Evolutionary conservation across 768 basidiomycete genomes (phyloP).

Genomic region (Lentinus tigrinus): DNA sequence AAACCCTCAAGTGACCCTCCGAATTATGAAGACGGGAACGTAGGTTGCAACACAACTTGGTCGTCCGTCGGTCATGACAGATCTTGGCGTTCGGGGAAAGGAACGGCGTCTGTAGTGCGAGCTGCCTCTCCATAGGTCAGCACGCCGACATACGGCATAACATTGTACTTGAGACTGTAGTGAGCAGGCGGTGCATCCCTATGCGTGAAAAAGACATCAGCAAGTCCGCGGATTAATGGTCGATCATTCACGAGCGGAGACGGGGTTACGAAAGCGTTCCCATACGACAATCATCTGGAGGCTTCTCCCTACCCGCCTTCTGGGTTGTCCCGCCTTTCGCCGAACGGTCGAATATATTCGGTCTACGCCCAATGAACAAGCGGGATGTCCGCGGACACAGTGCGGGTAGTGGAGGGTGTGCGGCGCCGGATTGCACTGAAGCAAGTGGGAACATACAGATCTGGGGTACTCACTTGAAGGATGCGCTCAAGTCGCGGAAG

Average conservation of each 20-base stretch:
- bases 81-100: conserved; percentile 30
- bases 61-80: conserved; percentile 15
- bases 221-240: background rate
- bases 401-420: background rate
- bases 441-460: background rate
- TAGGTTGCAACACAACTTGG: background rate
- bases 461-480: conserved; percentile 66
- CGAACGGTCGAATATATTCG: too few relatives aligned
- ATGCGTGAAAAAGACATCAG: conserved; percentile 20
- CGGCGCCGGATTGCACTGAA: background rate
- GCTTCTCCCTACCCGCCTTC: too few relatives aligned
- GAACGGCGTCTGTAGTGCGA: conserved; percentile 37
- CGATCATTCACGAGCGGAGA: background rate
- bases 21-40: background rate
- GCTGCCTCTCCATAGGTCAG: conserved; percentile 77
- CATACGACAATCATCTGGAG: background rate
- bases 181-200: conserved; percentile 66
- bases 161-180: conserved; percentile 80
- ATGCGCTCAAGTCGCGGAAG: conserved; percentile 69
- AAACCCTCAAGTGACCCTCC: background rate
- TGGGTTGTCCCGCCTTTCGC: too few relatives aligned
- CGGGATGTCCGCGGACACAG: background rate
- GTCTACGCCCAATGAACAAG: too few relatives aligned
- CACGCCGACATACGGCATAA: conserved; percentile 87
- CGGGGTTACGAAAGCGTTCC: conserved; percentile 11